Conservation (phyloP, 78 protist species). For the Tieghemostelium lacteum region DNA sequence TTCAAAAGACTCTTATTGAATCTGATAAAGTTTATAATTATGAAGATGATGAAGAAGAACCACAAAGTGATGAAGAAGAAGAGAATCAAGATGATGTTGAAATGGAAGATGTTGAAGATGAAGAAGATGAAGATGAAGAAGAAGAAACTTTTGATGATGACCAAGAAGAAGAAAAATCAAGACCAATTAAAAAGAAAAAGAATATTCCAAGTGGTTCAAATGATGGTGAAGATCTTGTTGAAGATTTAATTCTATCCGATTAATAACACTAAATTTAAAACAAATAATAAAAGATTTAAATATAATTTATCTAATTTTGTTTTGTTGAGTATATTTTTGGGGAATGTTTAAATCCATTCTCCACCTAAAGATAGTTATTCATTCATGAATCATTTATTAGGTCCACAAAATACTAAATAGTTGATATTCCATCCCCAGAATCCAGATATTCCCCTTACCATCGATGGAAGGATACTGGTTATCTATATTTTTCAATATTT, state of each 20-base stretch:
- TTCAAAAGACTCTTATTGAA: slow-evolving; percentile 22
- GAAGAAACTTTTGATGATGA: slow-evolving; percentile 13
- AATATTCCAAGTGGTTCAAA: background rate
- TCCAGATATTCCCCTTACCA: slow-evolving; percentile 19
- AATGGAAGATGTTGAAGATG: slow-evolving; percentile 6
- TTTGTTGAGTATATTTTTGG: background rate
- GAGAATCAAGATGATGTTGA: slow-evolving; percentile 25
- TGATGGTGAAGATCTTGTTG: slow-evolving; percentile 49
- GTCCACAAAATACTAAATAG: slow-evolving; percentile 28
- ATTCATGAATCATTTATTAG: background rate
- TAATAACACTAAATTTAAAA: background rate
- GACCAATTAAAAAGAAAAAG: slow-evolving; percentile 26
- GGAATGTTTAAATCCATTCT: no score
- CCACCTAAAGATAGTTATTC: background rate
- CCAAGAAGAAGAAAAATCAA: slow-evolving; percentile 37
- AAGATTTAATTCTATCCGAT: slow-evolving; percentile 69
- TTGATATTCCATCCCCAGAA: slow-evolving; percentile 18
- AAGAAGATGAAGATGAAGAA: slow-evolving; percentile 27
- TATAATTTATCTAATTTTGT: background rate
- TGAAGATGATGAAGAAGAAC: slow-evolving; percentile 37
- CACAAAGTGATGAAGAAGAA: slow-evolving; percentile 27
- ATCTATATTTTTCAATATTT: slow-evolving; percentile 5
- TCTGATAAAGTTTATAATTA: slow-evolving; percentile 13
- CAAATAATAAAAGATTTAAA: background rate
- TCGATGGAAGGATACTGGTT: slow-evolving; percentile 40